A percentile compares a stretch with the other conserved stretches of the same genome.
phyloP scores from a whole-genome alignment of 2,329 filamentous ascomycete genomes.

The Colletotrichum chlorophyti region DNA sequence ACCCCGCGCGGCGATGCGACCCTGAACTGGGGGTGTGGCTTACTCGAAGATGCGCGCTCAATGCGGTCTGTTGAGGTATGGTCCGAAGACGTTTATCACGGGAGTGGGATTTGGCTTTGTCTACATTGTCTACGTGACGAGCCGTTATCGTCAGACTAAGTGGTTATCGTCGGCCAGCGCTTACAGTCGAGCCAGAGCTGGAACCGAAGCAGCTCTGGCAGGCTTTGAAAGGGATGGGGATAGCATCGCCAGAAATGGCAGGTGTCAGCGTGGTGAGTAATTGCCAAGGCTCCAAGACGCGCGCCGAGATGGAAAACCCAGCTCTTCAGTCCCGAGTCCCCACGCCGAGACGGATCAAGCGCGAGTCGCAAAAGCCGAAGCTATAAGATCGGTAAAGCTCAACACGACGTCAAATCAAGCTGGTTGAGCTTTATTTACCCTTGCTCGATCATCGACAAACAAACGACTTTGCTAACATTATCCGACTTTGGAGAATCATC shows the following conservation, averaged over 20 bases:
- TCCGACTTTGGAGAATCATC: too few species aligned
- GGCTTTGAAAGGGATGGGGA: background rate
- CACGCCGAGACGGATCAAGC: background rate
- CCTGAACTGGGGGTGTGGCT: background rate
- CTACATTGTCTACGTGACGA: too few species aligned
- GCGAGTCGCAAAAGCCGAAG: conserved; percentile 4
- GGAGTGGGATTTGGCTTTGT: too few species aligned
- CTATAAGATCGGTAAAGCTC: too few species aligned
- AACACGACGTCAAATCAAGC: too few species aligned
- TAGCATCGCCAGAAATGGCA: background rate
- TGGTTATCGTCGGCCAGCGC: background rate
- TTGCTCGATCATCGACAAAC: background rate
- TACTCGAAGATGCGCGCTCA: background rate
- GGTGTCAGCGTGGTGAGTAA: background rate
- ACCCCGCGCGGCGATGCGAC: conserved; percentile 3
- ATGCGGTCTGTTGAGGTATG: background rate
- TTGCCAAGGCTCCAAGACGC: conserved; percentile 6
- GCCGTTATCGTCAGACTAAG: too few species aligned
- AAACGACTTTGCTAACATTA: too few species aligned
- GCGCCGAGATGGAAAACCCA: background rate
- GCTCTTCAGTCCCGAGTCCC: background rate
- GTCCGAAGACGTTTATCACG: too few species aligned
- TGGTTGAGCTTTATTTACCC: too few species aligned
- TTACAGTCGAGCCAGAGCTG: background rate
- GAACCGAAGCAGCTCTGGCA: background rate